These are phyloP conservation scores for Cercospora citrullina DNA, from an alignment of 2,329 filamentous ascomycete species.

Conservation along the genomic window DNA sequence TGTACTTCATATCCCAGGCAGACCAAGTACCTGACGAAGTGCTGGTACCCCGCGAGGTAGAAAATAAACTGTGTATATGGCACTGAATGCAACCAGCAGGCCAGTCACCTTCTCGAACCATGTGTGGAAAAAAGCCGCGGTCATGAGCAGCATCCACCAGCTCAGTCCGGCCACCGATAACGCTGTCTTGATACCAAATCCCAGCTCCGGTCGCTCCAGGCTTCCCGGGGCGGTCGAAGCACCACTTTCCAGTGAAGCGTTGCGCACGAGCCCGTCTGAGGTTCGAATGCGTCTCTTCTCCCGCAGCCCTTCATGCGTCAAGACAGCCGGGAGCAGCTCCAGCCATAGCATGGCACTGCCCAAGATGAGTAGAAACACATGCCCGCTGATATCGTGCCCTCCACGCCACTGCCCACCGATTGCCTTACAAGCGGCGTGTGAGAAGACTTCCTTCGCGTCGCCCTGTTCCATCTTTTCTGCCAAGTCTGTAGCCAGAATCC, in stretches of 20 bases:
- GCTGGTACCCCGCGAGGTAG: constrained; percentile 48
- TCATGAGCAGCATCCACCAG: constrained; percentile 98
- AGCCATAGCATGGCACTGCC: constrained; percentile 79
- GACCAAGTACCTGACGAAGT: constrained; percentile 46
- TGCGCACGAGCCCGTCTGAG: constrained; percentile 61
- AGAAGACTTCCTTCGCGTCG: constrained; percentile 58
- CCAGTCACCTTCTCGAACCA: constrained; percentile 86
- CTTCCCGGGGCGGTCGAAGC: constrained; percentile 43
- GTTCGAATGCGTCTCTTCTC: constrained; percentile 69
- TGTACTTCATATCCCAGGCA: constrained; percentile 44
- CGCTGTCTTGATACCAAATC: constrained; percentile 56
- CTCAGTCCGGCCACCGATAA: constrained; percentile 66
- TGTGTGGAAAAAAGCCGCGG: constrained; percentile 96
- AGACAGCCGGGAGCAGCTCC: constrained; percentile 68
- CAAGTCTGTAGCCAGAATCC: constrained; percentile 49
- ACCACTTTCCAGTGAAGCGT: constrained; percentile 45
- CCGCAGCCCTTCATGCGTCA: constrained; percentile 47
- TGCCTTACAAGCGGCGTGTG: constrained; percentile 76
- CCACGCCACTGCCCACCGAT: constrained; percentile 83
- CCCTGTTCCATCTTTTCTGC: constrained; percentile 45
- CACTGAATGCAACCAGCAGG: constrained; percentile 49
- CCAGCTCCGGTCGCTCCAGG: constrained; percentile 27
- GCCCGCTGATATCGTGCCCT: constrained; percentile 95
- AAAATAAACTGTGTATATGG: constrained; percentile 51
- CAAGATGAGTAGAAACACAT: constrained; percentile 88